Percentiles rank a stretch among this genome's conserved stretches.
Conservation (phyloP, 2,329 filamentous ascomycete genomes). For the Alternaria longipes region DNA sequence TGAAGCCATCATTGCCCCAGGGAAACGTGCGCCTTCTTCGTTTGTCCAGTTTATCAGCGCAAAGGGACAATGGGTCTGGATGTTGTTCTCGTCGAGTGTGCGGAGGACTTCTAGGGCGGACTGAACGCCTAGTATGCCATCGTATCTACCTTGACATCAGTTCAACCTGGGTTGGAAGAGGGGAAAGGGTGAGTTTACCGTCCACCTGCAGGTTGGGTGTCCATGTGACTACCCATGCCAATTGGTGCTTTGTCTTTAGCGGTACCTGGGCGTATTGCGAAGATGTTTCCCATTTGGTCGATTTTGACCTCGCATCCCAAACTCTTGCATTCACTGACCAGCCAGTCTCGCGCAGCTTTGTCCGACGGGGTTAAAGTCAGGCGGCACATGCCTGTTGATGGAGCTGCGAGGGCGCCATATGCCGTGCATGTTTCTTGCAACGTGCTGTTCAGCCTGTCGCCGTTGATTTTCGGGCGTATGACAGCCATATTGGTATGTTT, state of each 20-base stretch:
- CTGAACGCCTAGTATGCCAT: constrained; percentile 77
- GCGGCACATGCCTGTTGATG: constrained; percentile 74
- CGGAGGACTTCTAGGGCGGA: constrained; percentile 60
- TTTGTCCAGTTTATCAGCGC: constrained; percentile 82
- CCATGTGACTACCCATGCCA: constrained; percentile 59
- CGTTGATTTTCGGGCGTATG: constrained; percentile 29
- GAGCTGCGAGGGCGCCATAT: constrained; percentile 38
- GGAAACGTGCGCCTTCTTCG: constrained; percentile 82
- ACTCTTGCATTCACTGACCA: constrained; percentile 37
- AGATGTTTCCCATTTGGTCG: constrained; percentile 50
- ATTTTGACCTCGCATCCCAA: constrained; percentile 44
- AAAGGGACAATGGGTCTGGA: constrained; percentile 66
- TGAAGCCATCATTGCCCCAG: constrained; percentile 75
- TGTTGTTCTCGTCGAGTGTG: constrained; percentile 46
- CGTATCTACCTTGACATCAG: constrained; percentile 61
- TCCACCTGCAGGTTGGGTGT: constrained; percentile 58
- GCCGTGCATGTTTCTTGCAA: constrained; percentile 39
- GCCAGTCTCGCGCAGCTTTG: constrained; percentile 42
- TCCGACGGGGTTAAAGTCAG: constrained; percentile 63
- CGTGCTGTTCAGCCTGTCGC: constrained; percentile 33
- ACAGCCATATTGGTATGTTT: constrained; percentile 12
- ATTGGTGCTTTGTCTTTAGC: constrained; percentile 60
- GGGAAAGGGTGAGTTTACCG: neutral
- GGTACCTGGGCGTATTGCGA: constrained; percentile 40
- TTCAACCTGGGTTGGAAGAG: too few relatives aligned